phyloP scores from a whole-genome alignment of 768 basidiomycete species.

The Clitopilus hobsonii region DNA sequence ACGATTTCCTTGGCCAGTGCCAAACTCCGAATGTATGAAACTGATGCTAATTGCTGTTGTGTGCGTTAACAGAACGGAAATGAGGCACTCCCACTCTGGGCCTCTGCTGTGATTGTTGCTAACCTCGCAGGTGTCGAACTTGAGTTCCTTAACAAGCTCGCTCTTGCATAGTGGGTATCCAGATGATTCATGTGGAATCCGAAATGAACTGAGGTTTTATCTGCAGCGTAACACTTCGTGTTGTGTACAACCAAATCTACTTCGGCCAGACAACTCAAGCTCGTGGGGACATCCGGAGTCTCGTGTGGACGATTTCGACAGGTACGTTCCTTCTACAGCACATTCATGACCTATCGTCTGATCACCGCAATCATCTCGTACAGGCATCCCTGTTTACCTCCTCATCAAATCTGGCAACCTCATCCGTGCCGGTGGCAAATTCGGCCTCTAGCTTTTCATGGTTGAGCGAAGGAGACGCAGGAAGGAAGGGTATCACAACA shows the following conservation, averaged over 20 bases:
- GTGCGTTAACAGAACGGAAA: slow-evolving; percentile 29
- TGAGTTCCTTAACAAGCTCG: slow-evolving; percentile 20
- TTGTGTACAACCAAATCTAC: slow-evolving; percentile 25
- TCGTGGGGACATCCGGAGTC: slow-evolving; percentile 10
- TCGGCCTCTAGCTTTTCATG: background rate
- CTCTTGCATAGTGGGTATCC: slow-evolving; percentile 15
- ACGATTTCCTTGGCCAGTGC: too few relatives aligned
- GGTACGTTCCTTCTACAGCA: background rate
- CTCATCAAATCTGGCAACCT: background rate
- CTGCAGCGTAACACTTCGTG: slow-evolving; percentile 18
- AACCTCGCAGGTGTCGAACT: slow-evolving; percentile 9
- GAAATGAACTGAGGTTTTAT: too few relatives aligned
- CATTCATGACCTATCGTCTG: background rate
- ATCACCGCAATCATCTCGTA: background rate
- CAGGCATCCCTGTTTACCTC: background rate
- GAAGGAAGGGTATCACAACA: too few relatives aligned
- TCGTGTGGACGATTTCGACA: background rate
- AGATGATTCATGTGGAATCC: too few relatives aligned
- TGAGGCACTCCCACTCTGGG: slow-evolving; percentile 25
- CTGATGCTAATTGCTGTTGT: too few relatives aligned
- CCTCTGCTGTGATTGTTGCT: slow-evolving; percentile 14
- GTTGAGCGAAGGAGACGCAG: too few relatives aligned
- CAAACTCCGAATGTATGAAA: too few relatives aligned
- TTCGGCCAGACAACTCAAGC: slow-evolving; percentile 17
- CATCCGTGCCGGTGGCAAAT: background rate